Base-by-base conservation (phyloP, 805 yeast genomes). In the Lachancea quebecensis region DNA sequence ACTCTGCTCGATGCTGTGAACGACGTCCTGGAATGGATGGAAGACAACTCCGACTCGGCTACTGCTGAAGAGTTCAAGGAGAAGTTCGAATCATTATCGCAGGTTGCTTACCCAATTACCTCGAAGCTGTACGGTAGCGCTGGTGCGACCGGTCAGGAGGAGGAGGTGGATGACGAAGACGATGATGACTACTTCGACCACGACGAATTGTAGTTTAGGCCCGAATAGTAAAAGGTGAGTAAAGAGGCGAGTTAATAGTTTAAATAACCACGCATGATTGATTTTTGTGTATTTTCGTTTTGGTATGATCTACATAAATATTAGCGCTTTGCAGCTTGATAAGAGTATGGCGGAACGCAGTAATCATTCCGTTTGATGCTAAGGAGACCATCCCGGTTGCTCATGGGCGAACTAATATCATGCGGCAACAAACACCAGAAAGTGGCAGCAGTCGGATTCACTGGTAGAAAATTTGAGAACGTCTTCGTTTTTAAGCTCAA, bases 61-160 rank as follows among this genome's bases (percentile, higher is more conserved):
- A 77, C 95, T 42, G 78, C 84, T 60, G 97, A 90, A 69, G 99
- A 93, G 62, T 84, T 85, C 57, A 95, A 87, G 46, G 97, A 89
- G 68, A 95, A 89, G 72, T 86, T 79, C 70, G 90, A 85, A 58
- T 71, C 84, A 62, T 78, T 91, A 67, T 78, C 83, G 51, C 78
- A 84, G 58, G 72, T 84, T 60, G 95, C 96, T 39, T 82, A 82
- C 68, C 97, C 98, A 67, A 90, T 93, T 60, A 86, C 96, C 42
- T 77, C 91, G 53, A 93, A 91, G 74, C 71, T 91, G 47, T 85
- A 84, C 67, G 81, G 76, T 49, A 79, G 75, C 47, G 78, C 74
- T 39, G 74, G 67, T 48, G 76, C 69, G 42, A 73, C 58, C 32
- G 73, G 62, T 36, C 73, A 58, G 27, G 78, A 67, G 9, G 74